Base-by-base conservation (phyloP, 306 rosid genomes). In the Prunus davidiana region DNA sequence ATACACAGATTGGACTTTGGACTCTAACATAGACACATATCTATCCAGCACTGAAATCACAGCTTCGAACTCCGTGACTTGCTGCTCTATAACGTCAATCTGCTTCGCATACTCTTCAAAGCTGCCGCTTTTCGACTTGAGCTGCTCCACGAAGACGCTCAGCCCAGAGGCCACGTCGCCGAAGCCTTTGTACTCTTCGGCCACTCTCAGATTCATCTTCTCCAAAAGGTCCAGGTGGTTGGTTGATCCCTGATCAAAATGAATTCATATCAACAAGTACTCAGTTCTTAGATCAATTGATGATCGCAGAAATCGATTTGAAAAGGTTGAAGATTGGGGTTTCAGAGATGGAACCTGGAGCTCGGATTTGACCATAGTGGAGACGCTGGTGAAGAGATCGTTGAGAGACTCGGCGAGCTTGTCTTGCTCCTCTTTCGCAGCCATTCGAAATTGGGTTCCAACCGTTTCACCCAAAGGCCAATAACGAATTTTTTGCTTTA, bases 81-180 rank as follows among this genome's bases (percentile, higher is more conserved):
- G 98, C 30, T 81, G 85, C 74, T 95, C 97, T 22, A 95, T 90
- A 15, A 80, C 87, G 65, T 89, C 96, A 74, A 95, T 92, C 76
- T 95, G 93, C 77, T 83, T 82, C 49, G 79, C 88, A 55, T 90
- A 90, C 34, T 84, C 91, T 32, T 95, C 91, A 69, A 95, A 92
- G 87, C 74, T 80, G 27, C 90, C 87, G 79, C 92, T 87, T 79
- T 92, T 90, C 75, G 88, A 83, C 74, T 90, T 95, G 81, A 92
- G 64, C 81, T 92, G 97, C 89, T 92, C 97, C 76, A 92, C 91
- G 57, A 84, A 95, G 10, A 95, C 89, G 87, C 93, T 88, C 71
- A 90, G 78, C 60, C 97, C 97, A n/a, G 97, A 86, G 57, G 97
- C 97, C 86, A 90, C 83, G 69, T 89, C 96, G 9, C 99, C 97